Evolutionary conservation across 2,329 filamentous ascomycete genomes (phyloP), one percentile per base, ranked within the genome.

Genomic region (Pseudogymnoascus sp.): DNA sequence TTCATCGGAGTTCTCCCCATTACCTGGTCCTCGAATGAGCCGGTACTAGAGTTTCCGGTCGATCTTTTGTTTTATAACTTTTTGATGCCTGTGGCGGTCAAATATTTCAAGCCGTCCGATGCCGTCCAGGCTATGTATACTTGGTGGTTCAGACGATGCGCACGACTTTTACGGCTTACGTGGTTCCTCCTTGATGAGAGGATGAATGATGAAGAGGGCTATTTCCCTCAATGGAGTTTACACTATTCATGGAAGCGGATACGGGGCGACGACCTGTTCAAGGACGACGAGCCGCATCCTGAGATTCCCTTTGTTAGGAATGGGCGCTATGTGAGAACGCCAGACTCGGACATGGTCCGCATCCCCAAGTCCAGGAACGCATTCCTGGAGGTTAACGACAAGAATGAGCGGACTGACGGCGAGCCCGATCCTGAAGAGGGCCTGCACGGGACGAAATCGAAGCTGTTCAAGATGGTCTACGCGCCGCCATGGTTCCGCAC

Each of bases 11-110:
- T 99, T 47, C 81, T 99, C 15, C 94, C 94, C 0, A 90, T 99
- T 50, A 90, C 93, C 73, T 97, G 95, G 84, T 90, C 91, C 2
- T 93, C 91, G 0, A 93, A 92, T 65, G 90, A 96, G 67, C 92
- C 94, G 0, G 88, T 96, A 0, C 79, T 97, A 57, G 94, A 97
- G 71, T 97, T 99, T 66, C 94, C 94, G 0, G 84, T 96, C 63
- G 93, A 99, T 70, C 79, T 99, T 1, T 78, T 99, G 14, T 94
- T 97, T 72, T 99, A 97, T 80, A 97, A 97, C 74, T 96, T 97
- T 72, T 78, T 97, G 53, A 94, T 97, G 79, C 94, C 94, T 0
- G 76, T 96, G 57, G 86, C 92, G 11, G 84, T 97, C 67, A 88
- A 84, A 67, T 86, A 91, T 67, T 87, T 96, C 74, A 90, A 89